Evolutionary conservation across 164 flowering plant genomes (phyloP), one percentile per base, ranked within the genome.

Genomic region (Piper longum): DNA sequence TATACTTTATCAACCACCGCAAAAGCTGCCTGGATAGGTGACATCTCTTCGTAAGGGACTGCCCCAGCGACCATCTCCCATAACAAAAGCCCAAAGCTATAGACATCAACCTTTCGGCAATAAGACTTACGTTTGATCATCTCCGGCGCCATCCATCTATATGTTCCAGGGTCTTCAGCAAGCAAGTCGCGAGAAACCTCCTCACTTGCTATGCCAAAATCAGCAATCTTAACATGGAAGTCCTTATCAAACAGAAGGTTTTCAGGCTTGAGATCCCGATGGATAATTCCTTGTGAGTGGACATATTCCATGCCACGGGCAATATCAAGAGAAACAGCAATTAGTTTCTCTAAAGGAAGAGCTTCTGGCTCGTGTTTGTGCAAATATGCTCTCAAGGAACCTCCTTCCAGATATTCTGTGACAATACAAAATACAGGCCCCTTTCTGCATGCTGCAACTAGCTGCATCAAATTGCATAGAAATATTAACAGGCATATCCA

Each of bases 91-190:
- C 95, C 96, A 72, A 89, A 91, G 65, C 98, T 83, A 69, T 91
- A 91, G 7, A 91, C 95, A 72, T 91, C 98, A 56, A 85, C 95
- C 72, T 86, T 89, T 67, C 78, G 64, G 26, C 92, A 85, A 68
- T 91, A 86, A 2, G 81, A 62, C 67, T 83, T 89, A 41, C 76
- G 83, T 65, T 82, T 87, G 59, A 87, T 88, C 98, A 89, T 83
- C 72, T 93, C 98, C 16, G 98, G 98, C 16, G 98, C 98, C 98
- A 92, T 92, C 98, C 98, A 92, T 0, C 98, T 87, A 58, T 77
- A 92, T 18, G 98, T 92, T 7, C 98, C 98, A 7, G 88, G 89
- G 57, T 89, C 97, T 75, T 86, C 97, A 2, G 81, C 82, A 64
- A 88, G 63, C 41, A 74, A 62, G 75, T 93, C 95, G 77, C 96